Base-by-base conservation (phyloP, 768 basidiomycete species). In the Boletus tomentosulus region DNA sequence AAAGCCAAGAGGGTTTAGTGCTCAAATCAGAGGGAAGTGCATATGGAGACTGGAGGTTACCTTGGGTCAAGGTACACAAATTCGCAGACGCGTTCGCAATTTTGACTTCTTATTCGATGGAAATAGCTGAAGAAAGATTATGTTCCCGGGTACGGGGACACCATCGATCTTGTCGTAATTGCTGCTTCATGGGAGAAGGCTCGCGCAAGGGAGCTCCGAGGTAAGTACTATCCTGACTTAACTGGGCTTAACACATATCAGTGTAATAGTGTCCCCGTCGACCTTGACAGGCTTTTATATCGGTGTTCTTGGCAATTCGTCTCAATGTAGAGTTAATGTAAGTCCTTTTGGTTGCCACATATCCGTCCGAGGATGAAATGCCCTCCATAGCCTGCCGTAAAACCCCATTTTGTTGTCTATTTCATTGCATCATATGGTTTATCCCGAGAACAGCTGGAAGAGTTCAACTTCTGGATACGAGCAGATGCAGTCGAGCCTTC, bases 231-330 rank as follows among this genome's bases (percentile, higher is more conserved):
- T 19, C 33, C 34, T 37, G 22, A 27, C 35, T 53, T 33, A 35
- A 43, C 6, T 3, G 6, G 13, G 31, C 4, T 7, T 4, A 28
- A 44, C 46, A 10, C 13, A 28, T 47, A 39, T 54, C 12, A 56
- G 34, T 11, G 28, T 1, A 11, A 12, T 48, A 91, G 92, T 94
- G 4, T 71, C 86, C 11, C 83, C 89, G 3, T 76, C 78, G 11
- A 81, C 83, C 3, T 81, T 82, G 46, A 95, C 89, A 1, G 92
- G 85, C 0, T 92, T 95, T 67, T 89, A 87, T 66, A 72, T 94
- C 30, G 94, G 88, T 3, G 82, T 78, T 0, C 58, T 87, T 15
- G 74, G 77, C 30, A 87, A 88, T 57, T 61, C 67, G 19, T 71
- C 73, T 2, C 74, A 74, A 41, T 61, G 76, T 12, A 69, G 56